A percentile compares a stretch with the other conserved stretches of the same genome.
Conservation (phyloP, 345 rosid genomes). For the Bretschneidera sinensis region DNA sequence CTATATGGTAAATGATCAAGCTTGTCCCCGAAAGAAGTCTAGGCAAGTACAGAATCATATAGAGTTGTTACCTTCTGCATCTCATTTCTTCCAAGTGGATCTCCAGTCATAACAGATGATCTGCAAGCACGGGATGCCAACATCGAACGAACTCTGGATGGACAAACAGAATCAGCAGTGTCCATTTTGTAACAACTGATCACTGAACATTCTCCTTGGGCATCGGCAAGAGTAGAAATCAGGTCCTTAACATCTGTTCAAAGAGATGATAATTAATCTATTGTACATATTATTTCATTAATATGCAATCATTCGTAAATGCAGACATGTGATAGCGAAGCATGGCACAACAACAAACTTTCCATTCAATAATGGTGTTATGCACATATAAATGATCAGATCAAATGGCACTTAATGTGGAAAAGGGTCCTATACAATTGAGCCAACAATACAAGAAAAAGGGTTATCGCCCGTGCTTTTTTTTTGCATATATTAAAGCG, state of each 20-base stretch:
- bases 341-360: background rate
- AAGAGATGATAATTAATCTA: constrained; percentile 13
- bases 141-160: constrained; percentile 89
- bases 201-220: constrained; percentile 75
- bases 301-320: background rate
- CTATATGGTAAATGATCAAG: too few relatives aligned
- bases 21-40: too few relatives aligned
- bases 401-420: too few relatives aligned
- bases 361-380: background rate
- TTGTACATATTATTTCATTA: background rate
- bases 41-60: background rate
- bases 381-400: background rate
- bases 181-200: constrained; percentile 72
- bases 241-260: constrained; percentile 84
- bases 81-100: constrained; percentile 74
- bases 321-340: background rate
- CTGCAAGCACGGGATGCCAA: constrained; percentile 90
- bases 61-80: constrained; percentile 95
- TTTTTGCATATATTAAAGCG: too few relatives aligned
- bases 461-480: too few relatives aligned
- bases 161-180: constrained; percentile 73
- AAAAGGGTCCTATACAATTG: too few relatives aligned
- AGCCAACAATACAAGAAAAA: too few relatives aligned
- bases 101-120: constrained; percentile 87
- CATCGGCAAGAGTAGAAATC: constrained; percentile 74